These are phyloP conservation scores for Paecilomyces variotii DNA, from an alignment of 2,329 filamentous ascomycete species.

Conservation along the genomic window DNA sequence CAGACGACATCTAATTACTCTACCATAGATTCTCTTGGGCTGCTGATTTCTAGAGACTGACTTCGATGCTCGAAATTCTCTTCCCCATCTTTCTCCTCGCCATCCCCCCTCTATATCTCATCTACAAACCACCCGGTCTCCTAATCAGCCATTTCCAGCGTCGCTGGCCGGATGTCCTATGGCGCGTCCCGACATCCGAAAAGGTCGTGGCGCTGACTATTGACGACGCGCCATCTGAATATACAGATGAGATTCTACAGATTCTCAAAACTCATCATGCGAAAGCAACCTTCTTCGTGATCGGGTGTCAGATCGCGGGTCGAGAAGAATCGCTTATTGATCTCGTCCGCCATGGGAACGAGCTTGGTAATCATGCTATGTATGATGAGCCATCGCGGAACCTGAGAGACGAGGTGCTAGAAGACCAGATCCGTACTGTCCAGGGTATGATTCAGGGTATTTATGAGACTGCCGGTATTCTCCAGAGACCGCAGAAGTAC, in stretches of 20 bases:
- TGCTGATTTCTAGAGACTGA: too few species aligned
- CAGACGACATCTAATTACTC: too few species aligned
- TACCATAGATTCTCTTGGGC: neutral
- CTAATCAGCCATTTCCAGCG: constrained; percentile 63
- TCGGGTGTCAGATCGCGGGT: constrained; percentile 64
- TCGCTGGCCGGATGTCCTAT: constrained; percentile 72
- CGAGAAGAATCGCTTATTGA: constrained; percentile 48
- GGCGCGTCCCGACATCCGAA: constrained; percentile 49
- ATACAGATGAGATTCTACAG: constrained; percentile 63
- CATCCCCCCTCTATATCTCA: constrained; percentile 52
- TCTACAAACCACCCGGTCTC: constrained; percentile 73
- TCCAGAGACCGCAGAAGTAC: constrained; percentile 49
- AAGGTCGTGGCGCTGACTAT: constrained; percentile 76
- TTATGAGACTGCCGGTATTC: constrained; percentile 37
- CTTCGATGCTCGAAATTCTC: neutral
- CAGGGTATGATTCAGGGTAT: constrained; percentile 52
- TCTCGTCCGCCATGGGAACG: constrained; percentile 56
- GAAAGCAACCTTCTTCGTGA: constrained; percentile 80
- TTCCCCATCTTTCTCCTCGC: neutral
- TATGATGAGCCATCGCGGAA: constrained; percentile 67
- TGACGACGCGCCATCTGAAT: constrained; percentile 71
- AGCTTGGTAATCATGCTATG: constrained; percentile 85
- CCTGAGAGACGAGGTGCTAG: constrained; percentile 53
- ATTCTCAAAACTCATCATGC: constrained; percentile 59
- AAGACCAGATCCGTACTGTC: constrained; percentile 56